Evolutionary conservation across 2,329 filamentous ascomycete species (phyloP).

Genomic region (Rachicladosporium sp.): DNA sequence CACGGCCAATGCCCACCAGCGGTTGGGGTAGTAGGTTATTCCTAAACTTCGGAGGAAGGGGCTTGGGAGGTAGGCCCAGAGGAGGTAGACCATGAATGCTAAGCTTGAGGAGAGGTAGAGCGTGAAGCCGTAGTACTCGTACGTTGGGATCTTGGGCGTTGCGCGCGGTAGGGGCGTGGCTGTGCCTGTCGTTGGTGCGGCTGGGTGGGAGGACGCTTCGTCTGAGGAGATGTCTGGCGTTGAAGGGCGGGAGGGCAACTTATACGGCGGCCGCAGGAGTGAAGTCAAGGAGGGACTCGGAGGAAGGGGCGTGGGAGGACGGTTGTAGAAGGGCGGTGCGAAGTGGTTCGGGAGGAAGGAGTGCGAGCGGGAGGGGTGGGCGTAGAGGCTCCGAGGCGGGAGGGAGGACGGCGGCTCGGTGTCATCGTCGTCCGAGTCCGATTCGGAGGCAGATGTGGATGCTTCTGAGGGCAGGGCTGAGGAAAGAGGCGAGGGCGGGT

Average conservation of each 20-base stretch:
- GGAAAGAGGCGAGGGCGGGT: conserved; percentile 17
- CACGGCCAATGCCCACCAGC: conserved; percentile 93
- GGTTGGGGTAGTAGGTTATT: conserved; percentile 91
- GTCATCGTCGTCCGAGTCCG: conserved; percentile 18
- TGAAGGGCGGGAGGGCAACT: conserved; percentile 69
- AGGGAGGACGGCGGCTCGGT: conserved; percentile 17
- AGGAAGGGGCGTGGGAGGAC: conserved; percentile 86
- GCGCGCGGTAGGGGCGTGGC: conserved; percentile 61
- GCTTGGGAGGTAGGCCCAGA: conserved; percentile 85
- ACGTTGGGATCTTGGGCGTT: conserved; percentile 86
- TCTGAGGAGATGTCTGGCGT: conserved; percentile 87
- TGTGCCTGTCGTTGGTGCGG: conserved; percentile 26
- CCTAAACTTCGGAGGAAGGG: conserved; percentile 86
- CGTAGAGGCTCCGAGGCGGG: conserved; percentile 29
- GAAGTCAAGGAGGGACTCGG: conserved; percentile 88
- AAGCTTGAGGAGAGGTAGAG: conserved; percentile 82
- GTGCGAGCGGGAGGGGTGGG: conserved; percentile 30
- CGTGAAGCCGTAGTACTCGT: conserved; percentile 98
- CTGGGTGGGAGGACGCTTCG: conserved; percentile 34
- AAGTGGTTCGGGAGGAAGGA: conserved; percentile 38
- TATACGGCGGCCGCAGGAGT: conserved; percentile 62
- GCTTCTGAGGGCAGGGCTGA: conserved; percentile 5
- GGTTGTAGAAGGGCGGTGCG: conserved; percentile 87
- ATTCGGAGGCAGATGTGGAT: conserved; percentile 19
- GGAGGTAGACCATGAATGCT: conserved; percentile 59